Evolutionary conservation across 129 eudicot genomes (phyloP).

Genomic region (Cynara cardunculus): DNA sequence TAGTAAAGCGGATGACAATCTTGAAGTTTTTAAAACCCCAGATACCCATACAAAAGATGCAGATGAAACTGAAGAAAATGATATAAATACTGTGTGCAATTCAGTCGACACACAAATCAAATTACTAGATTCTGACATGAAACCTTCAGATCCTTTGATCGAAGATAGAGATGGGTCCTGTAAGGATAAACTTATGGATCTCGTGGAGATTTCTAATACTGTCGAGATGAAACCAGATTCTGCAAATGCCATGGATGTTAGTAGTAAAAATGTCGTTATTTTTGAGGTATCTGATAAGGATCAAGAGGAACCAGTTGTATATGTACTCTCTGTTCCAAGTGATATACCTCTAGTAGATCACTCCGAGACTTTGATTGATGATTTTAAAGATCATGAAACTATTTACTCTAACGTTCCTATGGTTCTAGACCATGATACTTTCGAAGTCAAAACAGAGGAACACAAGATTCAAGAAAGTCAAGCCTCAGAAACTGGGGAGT

Average conservation of each 20-base stretch:
- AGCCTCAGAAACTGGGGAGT: constrained; percentile 11
- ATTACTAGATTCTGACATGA: background rate
- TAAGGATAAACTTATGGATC: constrained; percentile 15
- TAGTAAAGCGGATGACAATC: background rate
- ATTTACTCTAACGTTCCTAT: constrained; percentile 17
- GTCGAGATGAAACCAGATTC: background rate
- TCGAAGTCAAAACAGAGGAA: constrained; percentile 14
- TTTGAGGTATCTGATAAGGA: constrained; percentile 14
- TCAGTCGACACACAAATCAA: constrained; percentile 1
- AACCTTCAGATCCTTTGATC: constrained; percentile 7
- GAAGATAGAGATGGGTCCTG: constrained; percentile 8
- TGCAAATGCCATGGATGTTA: constrained; percentile 2
- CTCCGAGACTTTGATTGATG: constrained; percentile 36
- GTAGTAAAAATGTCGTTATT: background rate
- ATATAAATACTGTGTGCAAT: background rate
- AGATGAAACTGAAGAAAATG: constrained; percentile 7
- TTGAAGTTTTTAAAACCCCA: constrained; percentile 12
- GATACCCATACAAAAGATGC: constrained; percentile 3
- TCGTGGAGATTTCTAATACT: background rate
- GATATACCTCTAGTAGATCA: constrained; percentile 34
- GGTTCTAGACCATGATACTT: constrained; percentile 14
- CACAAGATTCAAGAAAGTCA: constrained; percentile 21
- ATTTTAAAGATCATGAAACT: constrained; percentile 29
- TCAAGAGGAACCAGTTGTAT: constrained; percentile 21
- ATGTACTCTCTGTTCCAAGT: constrained; percentile 27